A percentile compares a stretch with the other conserved stretches of the same genome.
Evolutionary conservation across 148 eudicot species (phyloP).

Genomic region (Silene conica): DNA sequence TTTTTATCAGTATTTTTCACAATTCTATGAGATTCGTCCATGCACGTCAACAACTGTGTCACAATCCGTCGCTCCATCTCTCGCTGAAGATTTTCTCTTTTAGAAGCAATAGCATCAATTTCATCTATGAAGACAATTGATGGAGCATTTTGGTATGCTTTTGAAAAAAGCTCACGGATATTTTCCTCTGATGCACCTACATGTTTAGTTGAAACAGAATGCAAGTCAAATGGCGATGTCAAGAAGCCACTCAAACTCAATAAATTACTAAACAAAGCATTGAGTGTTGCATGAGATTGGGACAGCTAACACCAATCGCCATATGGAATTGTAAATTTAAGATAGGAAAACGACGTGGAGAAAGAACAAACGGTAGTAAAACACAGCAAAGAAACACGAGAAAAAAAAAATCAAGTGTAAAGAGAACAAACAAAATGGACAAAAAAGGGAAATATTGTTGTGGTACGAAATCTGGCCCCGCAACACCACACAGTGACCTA

Average conservation of each 20-base stretch:
- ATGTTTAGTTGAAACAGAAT: background rate
- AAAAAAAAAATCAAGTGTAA: too few relatives aligned
- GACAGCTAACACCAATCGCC: too few relatives aligned
- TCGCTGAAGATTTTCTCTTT: slow-evolving; percentile 79
- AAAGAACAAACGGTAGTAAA: too few relatives aligned
- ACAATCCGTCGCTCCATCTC: slow-evolving; percentile 91
- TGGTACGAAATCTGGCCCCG: too few relatives aligned
- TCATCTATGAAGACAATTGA: slow-evolving; percentile 97
- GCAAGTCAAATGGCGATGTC: background rate
- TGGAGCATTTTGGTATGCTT: slow-evolving; percentile 88
- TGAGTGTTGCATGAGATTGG: too few relatives aligned
- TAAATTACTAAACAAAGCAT: too few relatives aligned
- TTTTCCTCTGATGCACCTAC: slow-evolving; percentile 90
- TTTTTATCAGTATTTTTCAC: slow-evolving; percentile 26
- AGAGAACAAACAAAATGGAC: too few relatives aligned
- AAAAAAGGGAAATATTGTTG: too few relatives aligned
- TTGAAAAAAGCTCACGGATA: slow-evolving; percentile 72
- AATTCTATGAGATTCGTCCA: slow-evolving; percentile 64
- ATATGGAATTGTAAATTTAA: too few relatives aligned
- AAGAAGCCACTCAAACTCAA: background rate
- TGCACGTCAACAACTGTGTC: slow-evolving; percentile 86
- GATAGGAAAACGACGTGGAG: too few relatives aligned
- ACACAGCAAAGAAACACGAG: too few relatives aligned
- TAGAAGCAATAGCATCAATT: slow-evolving; percentile 92
- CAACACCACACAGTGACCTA: too few relatives aligned